These are phyloP conservation scores for Vigna hirtella DNA, from an alignment of 306 rosid species.

Conservation along the genomic window DNA sequence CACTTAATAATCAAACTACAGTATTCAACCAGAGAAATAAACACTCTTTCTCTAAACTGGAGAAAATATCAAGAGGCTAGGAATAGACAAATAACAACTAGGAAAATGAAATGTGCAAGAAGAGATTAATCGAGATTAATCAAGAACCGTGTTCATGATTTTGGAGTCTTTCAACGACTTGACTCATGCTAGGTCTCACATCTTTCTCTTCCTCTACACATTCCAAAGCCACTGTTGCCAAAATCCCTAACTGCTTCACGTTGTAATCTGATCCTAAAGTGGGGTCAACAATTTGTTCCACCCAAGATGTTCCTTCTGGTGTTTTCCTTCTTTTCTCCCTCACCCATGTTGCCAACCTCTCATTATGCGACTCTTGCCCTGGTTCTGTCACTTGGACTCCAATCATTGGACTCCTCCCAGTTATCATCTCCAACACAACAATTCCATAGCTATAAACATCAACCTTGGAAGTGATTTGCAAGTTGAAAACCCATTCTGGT, in stretches of 20 bases:
- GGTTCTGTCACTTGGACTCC: neutral
- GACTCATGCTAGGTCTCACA: constrained; percentile 57
- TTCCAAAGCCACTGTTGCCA: constrained; percentile 48
- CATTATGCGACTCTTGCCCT: constrained; percentile 31
- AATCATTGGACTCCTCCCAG: constrained; percentile 37
- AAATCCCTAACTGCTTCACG: constrained; percentile 28
- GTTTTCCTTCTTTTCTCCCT: constrained; percentile 37
- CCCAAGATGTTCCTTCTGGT: neutral
- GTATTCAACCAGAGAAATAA: neutral
- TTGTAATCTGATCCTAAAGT: constrained; percentile 36
- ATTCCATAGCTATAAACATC: constrained; percentile 31
- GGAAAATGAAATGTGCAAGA: neutral
- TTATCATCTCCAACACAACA: constrained; percentile 40
- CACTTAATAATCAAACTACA: neutral
- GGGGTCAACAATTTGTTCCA: constrained; percentile 48
- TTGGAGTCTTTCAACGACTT: constrained; percentile 51
- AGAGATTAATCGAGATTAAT: neutral
- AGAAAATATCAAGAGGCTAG: neutral
- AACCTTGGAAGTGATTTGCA: constrained; percentile 28
- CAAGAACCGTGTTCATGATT: neutral
- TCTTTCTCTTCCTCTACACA: constrained; percentile 58
- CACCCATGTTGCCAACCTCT: constrained; percentile 48
- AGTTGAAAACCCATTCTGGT: constrained; percentile 32
- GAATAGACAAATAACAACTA: neutral
- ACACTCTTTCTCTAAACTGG: neutral